phyloP scores from a whole-genome alignment of 352 stramenopile species.

The Phytophthora cryptogea region DNA sequence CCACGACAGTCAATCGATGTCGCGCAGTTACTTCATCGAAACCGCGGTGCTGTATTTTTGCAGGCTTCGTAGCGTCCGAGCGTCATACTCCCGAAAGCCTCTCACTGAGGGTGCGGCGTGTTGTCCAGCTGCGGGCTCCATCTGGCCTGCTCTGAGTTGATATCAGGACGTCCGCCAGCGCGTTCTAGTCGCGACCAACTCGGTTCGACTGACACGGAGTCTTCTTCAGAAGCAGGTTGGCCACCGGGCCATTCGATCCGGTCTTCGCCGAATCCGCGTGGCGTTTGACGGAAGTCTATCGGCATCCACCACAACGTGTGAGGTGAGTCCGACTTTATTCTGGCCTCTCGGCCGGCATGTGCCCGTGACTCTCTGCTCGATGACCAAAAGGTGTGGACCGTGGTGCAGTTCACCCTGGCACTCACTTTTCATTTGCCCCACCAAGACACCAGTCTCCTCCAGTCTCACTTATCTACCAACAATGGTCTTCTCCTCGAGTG shows the following conservation, averaged over 20 bases:
- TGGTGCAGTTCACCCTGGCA: background rate
- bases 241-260: constrained; percentile 6
- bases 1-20: constrained; percentile 1
- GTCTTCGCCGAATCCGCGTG: constrained; percentile 26
- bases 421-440: constrained; percentile 28
- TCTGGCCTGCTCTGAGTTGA: constrained; percentile 19
- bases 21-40: constrained; percentile 2
- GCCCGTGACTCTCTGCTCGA: constrained; percentile 6
- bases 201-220: background rate
- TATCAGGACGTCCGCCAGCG: constrained; percentile 21
- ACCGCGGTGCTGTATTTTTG: background rate
- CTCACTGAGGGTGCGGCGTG: constrained; percentile 6
- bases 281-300: constrained; percentile 12
- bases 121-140: constrained; percentile 20
- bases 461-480: background rate
- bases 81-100: constrained; percentile 8
- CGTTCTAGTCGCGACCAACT: constrained; percentile 6
- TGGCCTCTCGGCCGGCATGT: constrained; percentile 5
- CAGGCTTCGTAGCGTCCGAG: background rate
- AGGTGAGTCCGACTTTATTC: constrained; percentile 25
- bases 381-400: background rate
- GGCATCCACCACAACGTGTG: constrained; percentile 23
- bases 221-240: constrained; percentile 20
- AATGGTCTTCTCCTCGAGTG: constrained; percentile 28
- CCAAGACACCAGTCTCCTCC: constrained; percentile 9